Base-by-base conservation (phyloP, 805 yeast genomes). In the Nakazawaea anatomiae region DNA sequence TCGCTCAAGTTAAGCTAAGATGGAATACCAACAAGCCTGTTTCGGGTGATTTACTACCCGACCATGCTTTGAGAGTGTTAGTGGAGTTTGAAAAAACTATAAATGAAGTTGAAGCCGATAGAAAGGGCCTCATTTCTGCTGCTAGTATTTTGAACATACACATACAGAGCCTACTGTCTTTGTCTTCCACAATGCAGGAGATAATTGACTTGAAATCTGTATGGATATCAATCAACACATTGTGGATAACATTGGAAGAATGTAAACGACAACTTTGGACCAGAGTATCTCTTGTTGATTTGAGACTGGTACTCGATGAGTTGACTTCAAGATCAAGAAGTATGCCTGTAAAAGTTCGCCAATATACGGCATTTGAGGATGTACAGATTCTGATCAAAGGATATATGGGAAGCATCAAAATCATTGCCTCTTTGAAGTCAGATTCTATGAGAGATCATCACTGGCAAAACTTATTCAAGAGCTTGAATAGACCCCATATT, bases 321-420 rank as follows among this genome's bases (percentile, higher is more conserved):
- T 61, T 85, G 10, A 54, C 80, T 1, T 63, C 65, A 1, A 59
- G 58, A 0, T 69, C 84, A 2, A 72, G 82, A 48, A 57, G 74
- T 0, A 71, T 83, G 67, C 88, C 92, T 0, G 64, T 73, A 0
- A 71, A 76, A 12, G 72, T 85, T 29, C 72, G 88, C 6, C 89
- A 82, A 54, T 85, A 87, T 61, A 70, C 82, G 0, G 90, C 91
- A 0, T 84, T 83, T 61, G 83, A 79, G 54, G 74, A 75, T 18
- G 70, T 84, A n/a, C 82, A 80, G 54, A 62, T 60, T 7, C 54
- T 56, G 1, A 62, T 86, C 7, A 77, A 76, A 44, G 61, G 62
- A 1, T 58, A 73, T 43, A 56, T 77, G 11, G 67, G 72, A 50
- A 59, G 73, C 31, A 61, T 68, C 39, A 62, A 75, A 1, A 40